Evolutionary conservation across 495 filamentous ascomycete species (phyloP).

Genomic region (Penicillium soppii): DNA sequence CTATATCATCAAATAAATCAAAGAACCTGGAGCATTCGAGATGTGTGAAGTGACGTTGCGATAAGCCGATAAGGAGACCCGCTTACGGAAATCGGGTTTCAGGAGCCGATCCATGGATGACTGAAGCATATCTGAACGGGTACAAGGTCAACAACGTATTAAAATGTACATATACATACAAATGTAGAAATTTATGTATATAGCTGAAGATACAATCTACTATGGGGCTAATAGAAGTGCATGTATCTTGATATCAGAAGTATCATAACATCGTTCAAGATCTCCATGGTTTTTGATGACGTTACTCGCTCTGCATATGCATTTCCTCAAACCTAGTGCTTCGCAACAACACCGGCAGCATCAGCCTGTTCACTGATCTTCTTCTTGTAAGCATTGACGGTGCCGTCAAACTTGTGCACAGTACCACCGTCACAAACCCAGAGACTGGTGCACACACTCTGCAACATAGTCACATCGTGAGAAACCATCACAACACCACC

Average conservation of each 20-base stretch:
- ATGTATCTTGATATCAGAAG: too few species aligned
- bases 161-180: too few species aligned
- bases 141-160: neutral
- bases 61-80: constrained; percentile 13
- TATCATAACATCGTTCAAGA: too few species aligned
- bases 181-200: too few species aligned
- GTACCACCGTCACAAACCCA: constrained; percentile 97
- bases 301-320: constrained; percentile 5
- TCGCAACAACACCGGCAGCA: constrained; percentile 69
- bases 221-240: too few species aligned
- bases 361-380: constrained; percentile 89
- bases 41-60: constrained; percentile 9
- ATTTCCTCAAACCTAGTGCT: constrained; percentile 28
- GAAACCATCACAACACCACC: constrained; percentile 98
- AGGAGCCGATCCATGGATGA: neutral
- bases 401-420: constrained; percentile 94
- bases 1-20: constrained; percentile 9
- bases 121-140: neutral
- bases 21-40: neutral
- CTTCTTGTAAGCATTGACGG: constrained; percentile 97
- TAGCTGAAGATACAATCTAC: too few species aligned
- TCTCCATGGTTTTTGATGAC: constrained; percentile 1
- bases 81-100: constrained; percentile 3
- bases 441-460: constrained; percentile 88
- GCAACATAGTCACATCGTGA: constrained; percentile 98